A percentile compares a stretch with the other conserved stretches of the same genome.
phyloP scores from a whole-genome alignment of 345 rosid species.

The Raphanus raphanistrum region DNA sequence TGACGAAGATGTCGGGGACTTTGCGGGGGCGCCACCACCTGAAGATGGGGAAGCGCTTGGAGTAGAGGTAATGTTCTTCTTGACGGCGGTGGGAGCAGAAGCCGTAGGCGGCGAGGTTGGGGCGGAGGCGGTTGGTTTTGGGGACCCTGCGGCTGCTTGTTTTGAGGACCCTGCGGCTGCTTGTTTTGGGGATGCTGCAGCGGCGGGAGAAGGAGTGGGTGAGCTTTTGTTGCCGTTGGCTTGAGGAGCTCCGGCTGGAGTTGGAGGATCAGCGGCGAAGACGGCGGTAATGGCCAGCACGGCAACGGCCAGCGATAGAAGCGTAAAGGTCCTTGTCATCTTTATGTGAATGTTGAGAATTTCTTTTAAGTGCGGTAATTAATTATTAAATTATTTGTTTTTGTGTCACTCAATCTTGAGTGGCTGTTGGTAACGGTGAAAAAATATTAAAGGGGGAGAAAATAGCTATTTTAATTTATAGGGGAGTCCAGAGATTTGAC shows the following conservation, averaged over 20 bases:
- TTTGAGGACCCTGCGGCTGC: neutral
- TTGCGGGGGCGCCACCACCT: neutral
- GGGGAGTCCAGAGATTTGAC: conserved; percentile 3
- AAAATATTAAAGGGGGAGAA: neutral
- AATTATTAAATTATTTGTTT: neutral
- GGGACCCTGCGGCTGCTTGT: conserved; percentile 3
- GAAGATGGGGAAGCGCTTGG: conserved; percentile 32
- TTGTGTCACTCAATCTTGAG: neutral
- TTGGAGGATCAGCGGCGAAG: conserved; percentile 34
- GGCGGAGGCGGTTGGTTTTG: conserved; percentile 25
- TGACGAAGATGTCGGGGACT: conserved; percentile 18
- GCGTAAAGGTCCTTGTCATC: conserved; percentile 27
- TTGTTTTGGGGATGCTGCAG: neutral
- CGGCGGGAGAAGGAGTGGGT: conserved; percentile 30
- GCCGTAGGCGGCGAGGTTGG: conserved; percentile 27
- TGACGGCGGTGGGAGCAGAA: conserved; percentile 21
- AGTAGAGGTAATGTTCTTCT: conserved; percentile 19
- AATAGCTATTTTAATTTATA: conserved; percentile 6
- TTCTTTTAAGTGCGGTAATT: neutral
- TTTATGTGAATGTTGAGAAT: neutral
- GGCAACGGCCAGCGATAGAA: conserved; percentile 17
- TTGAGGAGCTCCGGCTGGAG: conserved; percentile 24
- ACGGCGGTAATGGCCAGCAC: conserved; percentile 29
- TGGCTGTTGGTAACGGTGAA: neutral
- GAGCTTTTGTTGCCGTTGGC: neutral